Evolutionary conservation across 2,329 filamentous ascomycete genomes (phyloP), one percentile per base, ranked within the genome.

Genomic region (Fusarium heterosporum): DNA sequence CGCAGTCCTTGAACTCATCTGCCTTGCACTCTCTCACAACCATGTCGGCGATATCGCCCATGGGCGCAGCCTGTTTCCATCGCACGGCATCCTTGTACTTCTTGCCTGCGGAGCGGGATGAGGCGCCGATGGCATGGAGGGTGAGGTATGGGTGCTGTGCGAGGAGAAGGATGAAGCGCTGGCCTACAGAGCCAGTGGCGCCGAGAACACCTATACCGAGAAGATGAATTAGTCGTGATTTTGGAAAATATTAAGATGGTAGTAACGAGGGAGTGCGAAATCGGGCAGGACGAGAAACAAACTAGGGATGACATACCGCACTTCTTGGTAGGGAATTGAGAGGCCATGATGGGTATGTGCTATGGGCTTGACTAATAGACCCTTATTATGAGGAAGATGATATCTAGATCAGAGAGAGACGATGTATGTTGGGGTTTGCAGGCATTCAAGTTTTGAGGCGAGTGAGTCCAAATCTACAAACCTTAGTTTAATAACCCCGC

Each of bases 141-240:
- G 89, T 88, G 74, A 98, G 92, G 78, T 91, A 87, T 16, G 95
- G 94, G 81, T 98, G 95, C 54, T 93, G 86, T 42, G 92, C 90
- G 66, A 98, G 90, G 51, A 98, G 88, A 32, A 97, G 89, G 77
- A 98, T 96, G 79, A 98, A 98, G 74, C 96, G 90, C 81, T 97
- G 93, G 73, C 95, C 95, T 14, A 98, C 95, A 34, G 93, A 96
- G 76, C 96, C 96, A 30, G 95, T 98, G 80, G 91, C 93, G 73
- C 95, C 94, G 56, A 97, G 87, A 58, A 97, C 93, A 77, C 87
- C 87, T 90, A 68, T 9, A 30, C 10, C 28, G 9, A 52, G 46
- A 29, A 14, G 13, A 38, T 38, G 12, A n/a, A 40, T 72, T 51
- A 72, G 65, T 19, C 28, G 19, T 9, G 17, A 19, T 32, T 38